Evolutionary conservation across 257 asterid genomes (phyloP), one percentile per base, ranked within the genome.

Genomic region (Przewalskia tangutica): DNA sequence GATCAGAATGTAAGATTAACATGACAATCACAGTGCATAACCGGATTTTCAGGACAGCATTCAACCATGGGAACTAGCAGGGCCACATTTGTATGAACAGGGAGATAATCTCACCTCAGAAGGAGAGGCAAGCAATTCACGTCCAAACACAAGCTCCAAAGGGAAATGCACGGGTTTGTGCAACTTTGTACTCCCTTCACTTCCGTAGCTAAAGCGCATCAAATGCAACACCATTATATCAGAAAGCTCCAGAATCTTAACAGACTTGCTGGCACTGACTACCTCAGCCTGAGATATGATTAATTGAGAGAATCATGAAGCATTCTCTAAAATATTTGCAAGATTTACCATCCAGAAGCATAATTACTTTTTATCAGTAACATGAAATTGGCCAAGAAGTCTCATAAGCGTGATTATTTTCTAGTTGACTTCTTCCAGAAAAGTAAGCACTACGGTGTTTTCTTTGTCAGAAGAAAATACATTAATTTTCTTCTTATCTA

Each of bases 171-270:
- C 91, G 66, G 91, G 84, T 83, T 92, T 92, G 87, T 90, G 93
- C 89, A 93, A 84, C 81, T 93, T 93, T 59, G 93, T 90, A 88
- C 98, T 89, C 82, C 95, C 92, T 86, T 90, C 88, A 63, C 92
- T 88, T 82, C 91, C 98, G n/a, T 89, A 93, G 89, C 91, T 91
- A 89, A 93, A 93, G 56, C 97, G 94, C 98, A 92, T 91, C 87
- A 93, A 82, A 82, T 93, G 97, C 89, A 93, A 86, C 83, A 93
- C 89, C 94, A 93, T 87, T 82, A 93, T 86, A 85, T 91, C 90
- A 65, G 98, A 85, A 65, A 91, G 95, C 87, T 91, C 92, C 84
- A 86, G 88, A 83, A 93, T 92, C 90, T 86, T 90, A 32, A 92
- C 89, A 76, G 90, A 92, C 77, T 93, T 93, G 91, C 92, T 92